phyloP scores from a whole-genome alignment of 352 stramenopile species.

The Pythium scleroteichum region DNA sequence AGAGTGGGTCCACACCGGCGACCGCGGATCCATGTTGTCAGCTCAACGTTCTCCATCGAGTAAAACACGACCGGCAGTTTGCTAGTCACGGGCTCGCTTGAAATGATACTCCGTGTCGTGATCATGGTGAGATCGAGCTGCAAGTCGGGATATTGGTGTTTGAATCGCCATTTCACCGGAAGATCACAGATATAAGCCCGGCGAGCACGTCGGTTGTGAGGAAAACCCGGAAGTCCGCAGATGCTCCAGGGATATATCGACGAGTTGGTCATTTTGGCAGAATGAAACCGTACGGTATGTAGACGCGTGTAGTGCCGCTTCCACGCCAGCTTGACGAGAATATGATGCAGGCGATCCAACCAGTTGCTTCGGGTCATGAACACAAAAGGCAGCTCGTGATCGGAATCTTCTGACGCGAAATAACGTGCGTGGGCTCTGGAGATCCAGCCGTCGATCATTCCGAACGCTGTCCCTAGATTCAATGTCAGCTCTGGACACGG shows the following conservation, averaged over 20 bases:
- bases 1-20: not conserved
- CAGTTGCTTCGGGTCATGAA: constrained; percentile 23
- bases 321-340: constrained; percentile 7
- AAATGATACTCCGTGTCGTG: constrained; percentile 15
- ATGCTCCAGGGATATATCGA: constrained; percentile 2
- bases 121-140: constrained; percentile 18
- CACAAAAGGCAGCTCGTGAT: not conserved
- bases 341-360: constrained; percentile 23
- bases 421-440: not conserved
- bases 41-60: constrained; percentile 19
- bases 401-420: not conserved
- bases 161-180: constrained; percentile 9
- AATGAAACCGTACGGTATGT: constrained; percentile 8
- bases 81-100: not conserved
- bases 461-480: constrained; percentile 5
- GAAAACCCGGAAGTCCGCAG: not conserved
- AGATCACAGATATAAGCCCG: constrained; percentile 8
- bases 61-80: constrained; percentile 19
- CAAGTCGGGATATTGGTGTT: constrained; percentile 16
- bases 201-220: not conserved
- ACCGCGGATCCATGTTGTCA: constrained; percentile 22
- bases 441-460: constrained; percentile 21
- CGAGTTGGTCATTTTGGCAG: not conserved
- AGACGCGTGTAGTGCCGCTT: constrained; percentile 9
- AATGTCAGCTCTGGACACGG: constrained; percentile 6